phyloP scores from a whole-genome alignment of 305 asterid genomes.

The Fraxinus xanthoxyloides region DNA sequence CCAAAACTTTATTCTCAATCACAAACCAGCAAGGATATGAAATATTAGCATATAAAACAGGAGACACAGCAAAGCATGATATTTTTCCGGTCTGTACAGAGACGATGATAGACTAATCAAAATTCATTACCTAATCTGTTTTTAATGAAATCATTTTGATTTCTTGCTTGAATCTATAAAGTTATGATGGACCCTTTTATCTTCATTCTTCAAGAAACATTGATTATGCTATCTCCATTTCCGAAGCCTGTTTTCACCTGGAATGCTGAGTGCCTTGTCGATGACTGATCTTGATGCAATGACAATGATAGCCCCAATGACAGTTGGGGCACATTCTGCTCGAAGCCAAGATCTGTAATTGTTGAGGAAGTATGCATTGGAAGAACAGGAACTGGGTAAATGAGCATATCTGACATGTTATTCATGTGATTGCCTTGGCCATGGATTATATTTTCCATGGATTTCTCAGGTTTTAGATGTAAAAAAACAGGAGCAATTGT shows the following conservation, averaged over 20 bases:
- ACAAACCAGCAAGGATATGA: conserved; percentile 27
- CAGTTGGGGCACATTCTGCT: conserved; percentile 31
- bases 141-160: no score
- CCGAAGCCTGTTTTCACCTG: conserved; percentile 30
- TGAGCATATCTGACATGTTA: conserved; percentile 29
- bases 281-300: conserved; percentile 45
- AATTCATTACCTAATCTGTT: conserved; percentile 27
- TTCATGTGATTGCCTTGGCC: conserved; percentile 25
- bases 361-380: conserved; percentile 33
- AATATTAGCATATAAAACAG: conserved; percentile 28
- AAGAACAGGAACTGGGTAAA: conserved; percentile 29
- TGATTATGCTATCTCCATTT: conserved; percentile 41
- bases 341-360: conserved; percentile 38
- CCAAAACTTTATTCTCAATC: conserved; percentile 32
- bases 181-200: conserved; percentile 18
- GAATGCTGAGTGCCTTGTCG: conserved; percentile 28
- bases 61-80: conserved; percentile 40
- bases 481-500: conserved; percentile 24
- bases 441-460: conserved; percentile 34
- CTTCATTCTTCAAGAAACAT: conserved; percentile 42
- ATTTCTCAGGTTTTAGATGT: conserved; percentile 18
- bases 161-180: conserved; percentile 10
- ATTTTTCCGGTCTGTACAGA: conserved; percentile 50
- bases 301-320: conserved; percentile 60
- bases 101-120: conserved; percentile 25